Evolutionary conservation across 768 basidiomycete species (phyloP).

Genomic region (Rhodosporidiobolus sp.): DNA sequence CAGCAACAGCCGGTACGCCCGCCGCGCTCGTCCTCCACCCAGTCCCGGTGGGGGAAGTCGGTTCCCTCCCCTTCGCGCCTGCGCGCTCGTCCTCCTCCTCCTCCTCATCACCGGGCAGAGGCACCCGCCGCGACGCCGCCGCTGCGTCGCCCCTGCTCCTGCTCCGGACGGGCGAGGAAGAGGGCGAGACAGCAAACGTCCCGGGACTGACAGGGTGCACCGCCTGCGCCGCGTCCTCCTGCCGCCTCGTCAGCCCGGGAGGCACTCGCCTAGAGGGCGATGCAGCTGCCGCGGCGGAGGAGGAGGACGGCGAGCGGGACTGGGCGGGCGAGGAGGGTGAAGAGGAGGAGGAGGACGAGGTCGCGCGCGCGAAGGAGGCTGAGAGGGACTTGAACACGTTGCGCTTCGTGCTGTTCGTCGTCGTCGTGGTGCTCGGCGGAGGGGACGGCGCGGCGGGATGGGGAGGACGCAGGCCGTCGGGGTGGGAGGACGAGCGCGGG

Average conservation of each 20-base stretch:
- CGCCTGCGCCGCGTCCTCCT: too few relatives aligned
- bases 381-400: conserved; percentile 11
- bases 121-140: not conserved
- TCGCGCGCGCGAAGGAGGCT: not conserved
- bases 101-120: not conserved
- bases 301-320: not conserved
- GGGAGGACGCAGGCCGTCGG: not conserved
- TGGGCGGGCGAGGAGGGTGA: not conserved
- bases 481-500: not conserved
- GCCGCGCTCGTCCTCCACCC: not conserved
- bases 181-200: too few relatives aligned
- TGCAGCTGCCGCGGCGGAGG: too few relatives aligned
- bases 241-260: too few relatives aligned
- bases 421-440: too few relatives aligned
- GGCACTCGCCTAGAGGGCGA: too few relatives aligned
- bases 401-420: not conserved
- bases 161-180: not conserved
- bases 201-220: too few relatives aligned
- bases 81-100: not conserved
- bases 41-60: not conserved
- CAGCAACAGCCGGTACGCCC: too few relatives aligned
- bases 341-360: not conserved
- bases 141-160: not conserved
- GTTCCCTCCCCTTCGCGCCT: not conserved
- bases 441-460: not conserved